A percentile compares a stretch with the other conserved stretches of the same genome.
Evolutionary conservation across 768 basidiomycete species (phyloP).

Genomic region (Phaeotremella skinneri): DNA sequence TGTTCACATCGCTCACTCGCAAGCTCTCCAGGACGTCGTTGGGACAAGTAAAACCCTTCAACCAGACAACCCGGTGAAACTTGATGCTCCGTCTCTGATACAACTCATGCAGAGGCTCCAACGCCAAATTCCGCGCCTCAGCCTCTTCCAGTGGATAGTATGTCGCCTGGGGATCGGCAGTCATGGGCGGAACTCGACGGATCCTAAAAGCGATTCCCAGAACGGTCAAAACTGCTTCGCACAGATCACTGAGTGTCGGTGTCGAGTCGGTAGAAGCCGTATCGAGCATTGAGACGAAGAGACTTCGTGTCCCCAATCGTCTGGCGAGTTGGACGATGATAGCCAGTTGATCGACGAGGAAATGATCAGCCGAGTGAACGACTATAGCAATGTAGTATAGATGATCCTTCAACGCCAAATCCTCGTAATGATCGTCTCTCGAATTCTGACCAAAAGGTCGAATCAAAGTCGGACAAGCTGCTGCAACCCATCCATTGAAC

Average conservation of each 20-base stretch:
- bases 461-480: conserved; percentile 83
- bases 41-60: conserved; percentile 98
- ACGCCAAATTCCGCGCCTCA: conserved; percentile 82
- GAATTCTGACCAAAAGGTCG: conserved; percentile 95
- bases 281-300: conserved; percentile 98
- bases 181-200: conserved; percentile 88
- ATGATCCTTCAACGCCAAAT: conserved; percentile 75
- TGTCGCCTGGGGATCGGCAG: conserved; percentile 74
- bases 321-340: conserved; percentile 94
- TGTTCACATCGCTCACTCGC: conserved; percentile 81
- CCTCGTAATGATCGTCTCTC: conserved; percentile 80
- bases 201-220: conserved; percentile 92
- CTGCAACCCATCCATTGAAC: conserved; percentile 97
- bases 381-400: conserved; percentile 93
- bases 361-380: conserved; percentile 97
- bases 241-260: conserved; percentile 86
- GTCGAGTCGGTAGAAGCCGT: conserved; percentile 95
- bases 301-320: conserved; percentile 78
- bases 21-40: conserved; percentile 96
- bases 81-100: conserved; percentile 69
- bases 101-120: conserved; percentile 86
- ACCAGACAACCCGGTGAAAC: conserved; percentile 91
- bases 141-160: conserved; percentile 98
- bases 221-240: conserved; percentile 89
- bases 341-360: conserved; percentile 95